Conservation (phyloP, 2,329 filamentous ascomycete genomes). For the Colletotrichum magnum region DNA sequence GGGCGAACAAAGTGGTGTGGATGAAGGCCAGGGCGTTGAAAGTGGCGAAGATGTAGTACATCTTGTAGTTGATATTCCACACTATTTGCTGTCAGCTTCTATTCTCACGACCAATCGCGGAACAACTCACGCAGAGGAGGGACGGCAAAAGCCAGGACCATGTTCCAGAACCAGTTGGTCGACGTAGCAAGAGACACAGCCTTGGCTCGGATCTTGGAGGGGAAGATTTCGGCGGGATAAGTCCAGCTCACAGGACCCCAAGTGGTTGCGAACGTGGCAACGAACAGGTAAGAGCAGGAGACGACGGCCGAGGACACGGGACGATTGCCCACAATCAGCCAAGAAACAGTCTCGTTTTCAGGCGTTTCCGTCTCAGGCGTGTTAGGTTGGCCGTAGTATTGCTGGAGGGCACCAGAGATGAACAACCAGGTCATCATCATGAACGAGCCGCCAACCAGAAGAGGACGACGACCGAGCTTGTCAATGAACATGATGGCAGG, state of each 20-base stretch:
- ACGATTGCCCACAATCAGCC: conserved; percentile 67
- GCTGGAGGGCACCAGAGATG: conserved; percentile 74
- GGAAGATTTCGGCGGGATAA: conserved; percentile 63
- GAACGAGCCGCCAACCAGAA: conserved; percentile 69
- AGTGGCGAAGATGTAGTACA: conserved; percentile 82
- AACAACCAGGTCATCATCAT: conserved; percentile 74
- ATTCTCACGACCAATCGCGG: not conserved
- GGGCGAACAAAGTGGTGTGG: conserved; percentile 75
- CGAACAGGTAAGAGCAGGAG: conserved; percentile 76
- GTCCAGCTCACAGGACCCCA: conserved; percentile 64
- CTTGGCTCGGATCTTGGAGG: conserved; percentile 58
- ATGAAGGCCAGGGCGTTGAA: conserved; percentile 79
- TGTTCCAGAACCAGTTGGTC: conserved; percentile 62
- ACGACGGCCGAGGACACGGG: conserved; percentile 74
- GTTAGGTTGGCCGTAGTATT: conserved; percentile 68
- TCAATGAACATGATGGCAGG: conserved; percentile 74
- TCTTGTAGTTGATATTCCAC: conserved; percentile 63
- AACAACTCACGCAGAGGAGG: conserved; percentile 62
- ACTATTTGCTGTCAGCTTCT: not conserved
- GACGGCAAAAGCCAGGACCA: conserved; percentile 68
- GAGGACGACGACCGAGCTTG: conserved; percentile 69
- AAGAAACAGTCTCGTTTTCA: conserved; percentile 65
- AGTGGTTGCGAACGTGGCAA: conserved; percentile 62
- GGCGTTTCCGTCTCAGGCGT: conserved; percentile 53
- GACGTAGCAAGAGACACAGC: conserved; percentile 59